Evolutionary conservation across 225 moss, liverwort and hornwort genomes (phyloP).

Genomic region (Climacium dendroides): DNA sequence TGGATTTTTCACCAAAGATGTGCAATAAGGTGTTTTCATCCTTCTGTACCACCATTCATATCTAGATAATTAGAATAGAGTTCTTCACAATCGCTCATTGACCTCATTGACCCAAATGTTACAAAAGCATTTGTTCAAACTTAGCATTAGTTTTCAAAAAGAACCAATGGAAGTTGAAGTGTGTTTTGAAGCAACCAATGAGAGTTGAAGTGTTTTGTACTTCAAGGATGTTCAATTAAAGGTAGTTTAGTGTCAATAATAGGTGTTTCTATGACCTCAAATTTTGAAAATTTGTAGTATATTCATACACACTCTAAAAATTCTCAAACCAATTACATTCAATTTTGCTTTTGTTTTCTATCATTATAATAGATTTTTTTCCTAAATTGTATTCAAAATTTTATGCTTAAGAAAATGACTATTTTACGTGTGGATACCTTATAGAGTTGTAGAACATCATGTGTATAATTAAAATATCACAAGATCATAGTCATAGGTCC

Average conservation of each 20-base stretch:
- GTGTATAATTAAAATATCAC: background rate
- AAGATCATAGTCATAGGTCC: background rate
- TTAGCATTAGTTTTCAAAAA: background rate
- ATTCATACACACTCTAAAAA: background rate
- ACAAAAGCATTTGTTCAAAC: background rate
- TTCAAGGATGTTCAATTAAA: background rate
- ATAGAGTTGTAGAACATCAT: background rate
- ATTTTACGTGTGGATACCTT: background rate
- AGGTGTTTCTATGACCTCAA: background rate
- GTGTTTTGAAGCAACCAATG: background rate
- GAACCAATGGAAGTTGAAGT: background rate
- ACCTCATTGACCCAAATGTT: background rate
- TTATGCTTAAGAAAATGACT: background rate
- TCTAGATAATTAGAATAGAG: rapidly evolving
- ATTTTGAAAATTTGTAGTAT: background rate
- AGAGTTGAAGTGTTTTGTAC: background rate
- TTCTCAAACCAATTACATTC: background rate
- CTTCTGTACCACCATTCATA: background rate
- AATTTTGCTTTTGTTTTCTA: background rate
- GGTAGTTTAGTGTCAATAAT: background rate
- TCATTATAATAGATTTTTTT: background rate
- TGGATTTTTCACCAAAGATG: background rate
- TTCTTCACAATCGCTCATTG: background rate
- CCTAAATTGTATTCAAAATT: background rate
- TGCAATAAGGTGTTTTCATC: background rate